Evolutionary conservation across 176 grass and related monocot genomes (phyloP), one percentile per base, ranked within the genome.

Genomic region (Phoenix roebelenii): DNA sequence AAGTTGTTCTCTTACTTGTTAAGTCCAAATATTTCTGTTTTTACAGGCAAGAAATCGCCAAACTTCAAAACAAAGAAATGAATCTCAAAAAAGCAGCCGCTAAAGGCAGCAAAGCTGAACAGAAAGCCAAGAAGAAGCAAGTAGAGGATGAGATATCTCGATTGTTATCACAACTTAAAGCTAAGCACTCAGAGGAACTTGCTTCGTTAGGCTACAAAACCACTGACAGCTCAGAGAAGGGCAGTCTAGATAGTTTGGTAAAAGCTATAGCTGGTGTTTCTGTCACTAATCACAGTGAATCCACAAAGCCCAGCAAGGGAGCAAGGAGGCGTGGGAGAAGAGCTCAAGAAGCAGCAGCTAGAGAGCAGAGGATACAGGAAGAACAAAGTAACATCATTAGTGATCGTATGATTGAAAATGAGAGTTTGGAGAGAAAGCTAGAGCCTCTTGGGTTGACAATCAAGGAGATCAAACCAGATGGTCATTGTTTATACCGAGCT

Each of bases 41-140:
- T 69, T 55, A 72, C 78, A 97, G 92, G 72, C 73, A 91, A 76
- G 87, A 91, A 69, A 88, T 90, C 66, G 63, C 75, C 50, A 85
- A 91, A 59, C 80, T 97, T 24, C 83, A 88, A 76, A 80, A 97
- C 60, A 97, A 91, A 68, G 92, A 97, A 72, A 78, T 86, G 20
- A 91, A 32, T 29, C 80, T 97, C 16, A 97, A 97, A 73, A 97
- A 91, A 66, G 78, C 69, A 39, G 92, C 87, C 17, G 92, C 92
- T 3, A 91, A 91, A 84, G 92, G 92, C 66, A 97, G 92, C 78
- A 97, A 97, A 73, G 92, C 84, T 49, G 87, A 97, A 57, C 92
- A 97, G 74, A 97, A 97, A 67, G 72, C 86, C 15, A 97, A 97
- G 81, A 97, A 91, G 64, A 97, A 97, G 70, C 92, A 88, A 58